These are phyloP conservation scores for Candida albicans DNA, from an alignment of 1,139 yeast genomes.

Conservation along the genomic window DNA sequence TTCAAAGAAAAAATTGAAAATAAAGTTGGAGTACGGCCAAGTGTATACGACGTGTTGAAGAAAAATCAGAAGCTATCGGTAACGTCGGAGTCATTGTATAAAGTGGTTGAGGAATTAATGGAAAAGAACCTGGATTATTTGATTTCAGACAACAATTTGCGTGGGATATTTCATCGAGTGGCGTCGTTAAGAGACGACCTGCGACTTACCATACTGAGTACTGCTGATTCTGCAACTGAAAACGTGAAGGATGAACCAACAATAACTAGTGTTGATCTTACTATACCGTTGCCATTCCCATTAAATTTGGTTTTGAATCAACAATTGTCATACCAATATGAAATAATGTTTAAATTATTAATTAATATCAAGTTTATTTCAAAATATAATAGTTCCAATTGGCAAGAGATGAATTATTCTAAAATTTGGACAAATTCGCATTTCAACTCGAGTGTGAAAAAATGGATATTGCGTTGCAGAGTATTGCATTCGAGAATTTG, in stretches of 20 bases:
- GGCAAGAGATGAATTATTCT: constrained; percentile 73
- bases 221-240: background rate
- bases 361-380: constrained; percentile 63
- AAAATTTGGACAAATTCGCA: constrained; percentile 62
- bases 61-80: constrained; percentile 32
- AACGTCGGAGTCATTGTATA: constrained; percentile 45
- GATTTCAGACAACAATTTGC: constrained; percentile 29
- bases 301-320: constrained; percentile 71
- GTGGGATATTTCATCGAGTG: constrained; percentile 4
- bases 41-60: constrained; percentile 16
- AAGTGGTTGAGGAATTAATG: constrained; percentile 63
- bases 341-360: constrained; percentile 73
- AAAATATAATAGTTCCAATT: constrained; percentile 59
- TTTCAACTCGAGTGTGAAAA: constrained; percentile 41
- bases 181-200: background rate
- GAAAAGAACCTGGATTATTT: constrained; percentile 59
- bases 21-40: constrained; percentile 17
- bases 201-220: constrained; percentile 1
- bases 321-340: constrained; percentile 75
- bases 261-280: constrained; percentile 54
- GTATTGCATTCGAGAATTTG: constrained; percentile 63
- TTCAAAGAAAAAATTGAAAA: constrained; percentile 6
- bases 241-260: constrained; percentile 16
- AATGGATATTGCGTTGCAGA: constrained; percentile 61
- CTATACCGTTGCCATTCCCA: constrained; percentile 81